Percentiles rank a stretch among this genome's conserved stretches.
These are phyloP conservation scores for Excoecaria cochinchinensis DNA, from an alignment of 345 rosid genomes.

Conservation along the genomic window DNA sequence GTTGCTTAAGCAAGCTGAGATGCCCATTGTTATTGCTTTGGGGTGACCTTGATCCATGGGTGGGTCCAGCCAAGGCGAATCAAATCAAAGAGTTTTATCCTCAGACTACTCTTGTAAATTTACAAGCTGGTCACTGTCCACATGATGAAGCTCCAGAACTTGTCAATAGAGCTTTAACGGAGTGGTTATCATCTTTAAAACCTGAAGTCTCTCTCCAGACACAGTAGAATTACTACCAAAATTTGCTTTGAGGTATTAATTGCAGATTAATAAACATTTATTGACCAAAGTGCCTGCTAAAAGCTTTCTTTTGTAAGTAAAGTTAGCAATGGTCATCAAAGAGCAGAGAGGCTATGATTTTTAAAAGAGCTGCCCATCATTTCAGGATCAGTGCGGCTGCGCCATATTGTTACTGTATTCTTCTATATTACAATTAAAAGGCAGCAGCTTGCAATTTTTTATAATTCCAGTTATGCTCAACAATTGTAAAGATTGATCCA, in stretches of 20 bases:
- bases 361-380: background rate
- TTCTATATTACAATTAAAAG: background rate
- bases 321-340: background rate
- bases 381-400: background rate
- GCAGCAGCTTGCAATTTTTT: background rate
- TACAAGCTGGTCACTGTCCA: slow-evolving; percentile 95
- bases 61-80: slow-evolving; percentile 82
- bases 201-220: slow-evolving; percentile 35
- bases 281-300: background rate
- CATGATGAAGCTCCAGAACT: slow-evolving; percentile 92
- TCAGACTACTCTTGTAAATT: slow-evolving; percentile 61
- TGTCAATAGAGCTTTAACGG: slow-evolving; percentile 65
- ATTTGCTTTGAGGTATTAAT: background rate
- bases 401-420: background rate
- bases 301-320: background rate
- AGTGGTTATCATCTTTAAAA: slow-evolving; percentile 62
- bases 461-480: background rate
- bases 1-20: slow-evolving; percentile 59
- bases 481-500: background rate
- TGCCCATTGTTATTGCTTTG: slow-evolving; percentile 84
- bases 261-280: slow-evolving; percentile 7
- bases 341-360: background rate
- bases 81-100: slow-evolving; percentile 79
- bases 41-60: slow-evolving; percentile 98
- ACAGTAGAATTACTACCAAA: slow-evolving; percentile 21